A percentile compares a stretch with the other conserved stretches of the same genome.
phyloP scores from a whole-genome alignment of 2,329 filamentous ascomycete species.

The Aspergillus vadensis region DNA sequence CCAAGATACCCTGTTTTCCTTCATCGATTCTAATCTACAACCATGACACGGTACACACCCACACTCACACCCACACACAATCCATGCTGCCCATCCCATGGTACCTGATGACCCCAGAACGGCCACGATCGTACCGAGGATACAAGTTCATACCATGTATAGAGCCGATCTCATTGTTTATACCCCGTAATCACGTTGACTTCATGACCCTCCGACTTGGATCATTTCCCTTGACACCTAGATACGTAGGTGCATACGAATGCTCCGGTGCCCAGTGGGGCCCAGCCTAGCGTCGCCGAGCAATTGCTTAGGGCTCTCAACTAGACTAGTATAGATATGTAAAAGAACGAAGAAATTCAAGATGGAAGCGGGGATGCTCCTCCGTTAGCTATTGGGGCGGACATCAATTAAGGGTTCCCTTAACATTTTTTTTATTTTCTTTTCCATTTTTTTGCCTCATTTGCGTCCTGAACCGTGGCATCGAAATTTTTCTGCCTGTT shows the following conservation, averaged over 20 bases:
- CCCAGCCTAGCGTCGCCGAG: neutral
- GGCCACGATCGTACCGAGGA: too few relatives aligned
- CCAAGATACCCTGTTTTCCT: too few relatives aligned
- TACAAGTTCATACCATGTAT: too few relatives aligned
- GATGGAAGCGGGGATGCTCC: neutral
- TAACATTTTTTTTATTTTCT: too few relatives aligned
- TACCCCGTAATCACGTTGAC: too few relatives aligned
- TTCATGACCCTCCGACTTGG: neutral
- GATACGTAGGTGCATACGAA: constrained; percentile 27
- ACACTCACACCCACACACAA: too few relatives aligned
- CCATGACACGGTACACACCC: too few relatives aligned
- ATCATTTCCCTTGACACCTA: neutral
- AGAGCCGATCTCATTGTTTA: too few relatives aligned
- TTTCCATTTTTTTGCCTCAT: neutral
- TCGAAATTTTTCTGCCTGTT: constrained; percentile 4
- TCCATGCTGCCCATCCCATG: too few relatives aligned
- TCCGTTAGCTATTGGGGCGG: neutral
- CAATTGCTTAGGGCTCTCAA: neutral
- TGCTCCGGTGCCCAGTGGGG: constrained; percentile 19
- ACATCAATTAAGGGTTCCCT: neutral
- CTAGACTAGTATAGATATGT: neutral
- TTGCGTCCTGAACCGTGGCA: neutral
- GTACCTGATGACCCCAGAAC: too few relatives aligned
- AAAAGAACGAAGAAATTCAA: neutral
- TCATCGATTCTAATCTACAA: too few relatives aligned